Evolutionary conservation across 1,284 basidiomycete species (phyloP).

Genomic region (Trichosporon sp.): DNA sequence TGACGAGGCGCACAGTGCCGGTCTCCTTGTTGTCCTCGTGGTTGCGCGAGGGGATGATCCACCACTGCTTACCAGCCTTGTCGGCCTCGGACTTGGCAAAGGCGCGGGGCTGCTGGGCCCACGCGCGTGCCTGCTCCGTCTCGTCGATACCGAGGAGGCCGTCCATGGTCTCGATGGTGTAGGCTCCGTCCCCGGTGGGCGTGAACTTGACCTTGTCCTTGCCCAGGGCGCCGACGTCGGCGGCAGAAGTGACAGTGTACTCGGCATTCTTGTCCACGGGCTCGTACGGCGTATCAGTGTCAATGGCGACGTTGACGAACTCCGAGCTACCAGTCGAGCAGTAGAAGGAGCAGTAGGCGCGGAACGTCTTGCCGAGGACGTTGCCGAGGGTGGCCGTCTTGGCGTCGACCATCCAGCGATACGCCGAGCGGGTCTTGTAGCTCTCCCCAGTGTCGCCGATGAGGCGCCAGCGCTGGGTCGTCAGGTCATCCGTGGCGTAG

Average conservation of each 20-base stretch:
- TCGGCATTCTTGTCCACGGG: constrained; percentile 1
- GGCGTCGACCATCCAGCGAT: constrained; percentile 24
- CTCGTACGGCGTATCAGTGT: neutral
- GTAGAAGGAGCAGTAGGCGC: constrained; percentile 24
- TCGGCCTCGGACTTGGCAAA: neutral
- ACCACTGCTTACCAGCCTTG: constrained; percentile 27
- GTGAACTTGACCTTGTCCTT: constrained; percentile 2
- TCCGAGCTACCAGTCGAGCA: constrained; percentile 19
- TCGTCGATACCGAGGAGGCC: constrained; percentile 10
- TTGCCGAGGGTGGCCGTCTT: constrained; percentile 7
- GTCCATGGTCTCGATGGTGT: constrained; percentile 1
- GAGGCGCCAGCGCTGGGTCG: constrained; percentile 52
- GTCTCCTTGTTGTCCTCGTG: neutral
- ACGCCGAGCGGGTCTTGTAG: constrained; percentile 65
- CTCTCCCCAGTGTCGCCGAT: constrained; percentile 89
- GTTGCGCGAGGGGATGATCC: constrained; percentile 24
- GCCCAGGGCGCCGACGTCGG: neutral
- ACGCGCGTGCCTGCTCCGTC: neutral
- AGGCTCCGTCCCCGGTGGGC: constrained; percentile 23
- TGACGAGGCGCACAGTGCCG: constrained; percentile 24
- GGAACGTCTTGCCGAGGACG: constrained; percentile 22
- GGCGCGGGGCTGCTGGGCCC: neutral
- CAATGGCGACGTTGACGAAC: constrained; percentile 23
- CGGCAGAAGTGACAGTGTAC: constrained; percentile 21
- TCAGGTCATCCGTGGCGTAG: constrained; percentile 25